These are phyloP conservation scores for Selenicereus undatus DNA, from an alignment of 148 eudicot species.

Conservation along the genomic window DNA sequence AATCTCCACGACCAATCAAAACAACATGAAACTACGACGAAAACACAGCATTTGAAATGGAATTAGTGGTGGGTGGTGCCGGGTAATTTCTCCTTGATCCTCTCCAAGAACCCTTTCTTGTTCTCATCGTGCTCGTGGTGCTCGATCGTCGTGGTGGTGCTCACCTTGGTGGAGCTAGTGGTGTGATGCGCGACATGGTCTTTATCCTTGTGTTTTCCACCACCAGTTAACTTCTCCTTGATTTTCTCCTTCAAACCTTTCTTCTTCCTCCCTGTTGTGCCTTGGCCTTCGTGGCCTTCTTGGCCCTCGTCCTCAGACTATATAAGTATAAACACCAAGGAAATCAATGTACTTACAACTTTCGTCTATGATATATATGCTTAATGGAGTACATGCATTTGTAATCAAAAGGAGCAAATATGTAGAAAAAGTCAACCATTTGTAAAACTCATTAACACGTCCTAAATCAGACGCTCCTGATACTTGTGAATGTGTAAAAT, in stretches of 20 bases:
- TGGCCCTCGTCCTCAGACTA: slow-evolving; percentile 54
- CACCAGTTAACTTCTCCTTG: slow-evolving; percentile 49
- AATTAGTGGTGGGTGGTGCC: neutral
- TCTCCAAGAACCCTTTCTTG: slow-evolving; percentile 45
- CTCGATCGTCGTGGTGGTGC: slow-evolving; percentile 22
- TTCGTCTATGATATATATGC: too few species aligned
- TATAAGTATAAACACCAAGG: neutral
- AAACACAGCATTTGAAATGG: neutral
- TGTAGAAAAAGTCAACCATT: too few species aligned
- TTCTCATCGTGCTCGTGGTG: slow-evolving; percentile 44
- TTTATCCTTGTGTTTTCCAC: slow-evolving; percentile 39
- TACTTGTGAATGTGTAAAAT: too few species aligned
- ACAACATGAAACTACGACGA: too few species aligned
- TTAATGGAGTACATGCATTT: too few species aligned
- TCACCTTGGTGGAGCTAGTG: slow-evolving; percentile 22
- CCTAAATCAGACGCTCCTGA: too few species aligned
- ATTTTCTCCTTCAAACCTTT: slow-evolving; percentile 62
- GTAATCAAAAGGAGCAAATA: too few species aligned
- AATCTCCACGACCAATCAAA: too few species aligned
- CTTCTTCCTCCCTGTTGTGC: slow-evolving; percentile 44
- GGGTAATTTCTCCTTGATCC: neutral
- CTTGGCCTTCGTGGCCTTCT: slow-evolving; percentile 29
- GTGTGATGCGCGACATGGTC: slow-evolving; percentile 16
- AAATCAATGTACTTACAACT: neutral
- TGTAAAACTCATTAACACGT: too few species aligned